Percentiles rank a stretch among this genome's conserved stretches.
These are phyloP conservation scores for Exophiala oligosperma DNA, from an alignment of 2,329 filamentous ascomycete genomes.

Conservation along the genomic window DNA sequence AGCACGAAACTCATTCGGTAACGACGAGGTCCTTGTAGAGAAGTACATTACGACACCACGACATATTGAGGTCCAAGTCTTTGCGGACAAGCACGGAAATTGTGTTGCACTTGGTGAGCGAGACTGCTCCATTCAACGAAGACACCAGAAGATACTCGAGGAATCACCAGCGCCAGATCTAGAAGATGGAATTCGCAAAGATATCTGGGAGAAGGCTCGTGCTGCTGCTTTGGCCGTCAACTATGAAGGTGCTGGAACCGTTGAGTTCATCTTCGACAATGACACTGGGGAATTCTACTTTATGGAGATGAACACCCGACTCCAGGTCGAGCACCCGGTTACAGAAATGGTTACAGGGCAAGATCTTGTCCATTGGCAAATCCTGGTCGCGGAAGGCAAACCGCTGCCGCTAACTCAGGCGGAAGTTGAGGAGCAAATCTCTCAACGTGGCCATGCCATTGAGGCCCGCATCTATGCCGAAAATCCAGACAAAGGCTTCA, in stretches of 20 bases:
- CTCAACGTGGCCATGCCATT: slow-evolving; percentile 76
- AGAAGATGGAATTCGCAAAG: slow-evolving; percentile 58
- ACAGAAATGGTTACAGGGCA: slow-evolving; percentile 76
- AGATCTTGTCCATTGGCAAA: slow-evolving; percentile 92
- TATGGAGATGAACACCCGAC: slow-evolving; percentile 74
- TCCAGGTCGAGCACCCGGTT: slow-evolving; percentile 97
- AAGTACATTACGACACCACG: slow-evolving; percentile 68
- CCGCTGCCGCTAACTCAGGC: slow-evolving; percentile 65
- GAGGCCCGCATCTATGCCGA: slow-evolving; percentile 97
- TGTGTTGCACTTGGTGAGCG: slow-evolving; percentile 64
- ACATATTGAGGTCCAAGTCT: slow-evolving; percentile 68
- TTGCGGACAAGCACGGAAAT: slow-evolving; percentile 65
- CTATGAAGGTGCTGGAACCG: slow-evolving; percentile 66
- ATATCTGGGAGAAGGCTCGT: slow-evolving; percentile 65
- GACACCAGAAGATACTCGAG: slow-evolving; percentile 67
- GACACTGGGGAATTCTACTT: slow-evolving; percentile 67
- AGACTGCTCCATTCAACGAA: slow-evolving; percentile 65
- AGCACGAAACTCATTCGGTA: slow-evolving; percentile 63
- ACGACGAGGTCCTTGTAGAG: slow-evolving; percentile 67
- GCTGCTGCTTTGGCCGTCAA: slow-evolving; percentile 63
- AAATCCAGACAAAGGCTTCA: slow-evolving; percentile 86
- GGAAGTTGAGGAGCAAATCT: slow-evolving; percentile 69
- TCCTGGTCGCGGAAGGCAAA: slow-evolving; percentile 76
- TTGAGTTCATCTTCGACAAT: slow-evolving; percentile 70
- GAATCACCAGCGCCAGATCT: slow-evolving; percentile 66